Conservation (phyloP, 31 red algal genomes). For the Asparagopsis taxiformis region DNA sequence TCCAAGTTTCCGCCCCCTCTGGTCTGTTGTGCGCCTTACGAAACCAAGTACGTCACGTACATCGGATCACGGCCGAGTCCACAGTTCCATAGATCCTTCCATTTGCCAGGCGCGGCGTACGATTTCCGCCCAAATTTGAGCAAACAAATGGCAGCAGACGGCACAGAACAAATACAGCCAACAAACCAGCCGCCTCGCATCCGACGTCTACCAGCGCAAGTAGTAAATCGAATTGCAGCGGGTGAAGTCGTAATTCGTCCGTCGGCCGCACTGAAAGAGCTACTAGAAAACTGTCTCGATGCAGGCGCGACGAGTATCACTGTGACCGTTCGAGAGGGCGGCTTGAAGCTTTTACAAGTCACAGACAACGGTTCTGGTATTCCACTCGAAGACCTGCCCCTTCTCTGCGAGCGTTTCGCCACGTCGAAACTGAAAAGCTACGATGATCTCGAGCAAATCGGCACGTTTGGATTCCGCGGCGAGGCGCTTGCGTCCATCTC, state of each 20-base stretch:
- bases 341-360: conserved; percentile 65
- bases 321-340: conserved; percentile 69
- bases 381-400: conserved; percentile 52
- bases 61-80: no score
- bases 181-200: no score
- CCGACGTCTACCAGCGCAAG: conserved; percentile 46
- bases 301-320: conserved; percentile 68
- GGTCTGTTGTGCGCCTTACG: no score
- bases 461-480: conserved; percentile 96
- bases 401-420: conserved; percentile 80
- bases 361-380: conserved; percentile 87
- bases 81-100: no score
- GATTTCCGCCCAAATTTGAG: no score
- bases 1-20: no score
- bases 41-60: no score
- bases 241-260: conserved; percentile 92
- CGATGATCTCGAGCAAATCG: conserved; percentile 62
- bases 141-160: no score
- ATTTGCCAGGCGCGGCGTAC: no score
- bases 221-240: conserved; percentile 87
- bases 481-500: conserved; percentile 95
- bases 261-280: conserved; percentile 91
- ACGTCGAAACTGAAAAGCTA: conserved; percentile 75
- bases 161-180: no score
- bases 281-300: conserved; percentile 95